Percentiles rank a stretch among this genome's conserved stretches.
Conservation (phyloP, 2,329 filamentous ascomycete species). For the Cordyceps tenuipes region DNA sequence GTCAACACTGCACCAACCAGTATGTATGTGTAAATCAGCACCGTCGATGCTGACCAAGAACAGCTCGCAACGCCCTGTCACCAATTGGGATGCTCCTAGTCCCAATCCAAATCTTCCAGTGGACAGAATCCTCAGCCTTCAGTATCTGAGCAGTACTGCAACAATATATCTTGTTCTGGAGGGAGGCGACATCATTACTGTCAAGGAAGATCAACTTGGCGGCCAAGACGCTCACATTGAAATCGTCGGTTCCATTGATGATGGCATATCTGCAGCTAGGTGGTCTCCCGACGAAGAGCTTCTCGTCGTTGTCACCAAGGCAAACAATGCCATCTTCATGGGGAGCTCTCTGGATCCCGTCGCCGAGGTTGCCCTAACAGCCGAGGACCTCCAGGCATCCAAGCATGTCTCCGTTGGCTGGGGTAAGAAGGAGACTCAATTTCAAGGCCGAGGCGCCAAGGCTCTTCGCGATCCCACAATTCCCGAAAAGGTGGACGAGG, state of each 20-base stretch:
- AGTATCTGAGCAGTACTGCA: conserved; percentile 74
- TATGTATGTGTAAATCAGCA: neutral
- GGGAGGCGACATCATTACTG: conserved; percentile 82
- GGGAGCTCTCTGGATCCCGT: conserved; percentile 82
- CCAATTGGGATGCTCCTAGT: conserved; percentile 83
- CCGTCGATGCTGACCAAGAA: conserved; percentile 17
- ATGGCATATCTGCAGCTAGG: conserved; percentile 76
- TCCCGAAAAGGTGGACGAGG: conserved; percentile 83
- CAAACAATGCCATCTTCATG: conserved; percentile 80
- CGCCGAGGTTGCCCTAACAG: conserved; percentile 61
- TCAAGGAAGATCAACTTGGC: conserved; percentile 52
- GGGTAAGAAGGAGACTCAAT: conserved; percentile 98
- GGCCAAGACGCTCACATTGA: conserved; percentile 71
- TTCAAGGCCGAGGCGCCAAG: conserved; percentile 81
- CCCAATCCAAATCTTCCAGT: conserved; percentile 65
- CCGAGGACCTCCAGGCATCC: conserved; percentile 75
- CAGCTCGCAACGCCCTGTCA: conserved; percentile 41
- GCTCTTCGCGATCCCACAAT: conserved; percentile 89
- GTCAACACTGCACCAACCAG: conserved; percentile 15
- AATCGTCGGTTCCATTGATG: conserved; percentile 90
- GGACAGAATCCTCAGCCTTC: conserved; percentile 70
- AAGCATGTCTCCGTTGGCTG: conserved; percentile 95
- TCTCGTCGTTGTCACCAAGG: conserved; percentile 72
- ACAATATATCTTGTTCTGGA: conserved; percentile 77
- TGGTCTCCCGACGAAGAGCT: conserved; percentile 97